Conservation (phyloP, 768 basidiomycete species). For the Rhizopogon vesiculosus region DNA sequence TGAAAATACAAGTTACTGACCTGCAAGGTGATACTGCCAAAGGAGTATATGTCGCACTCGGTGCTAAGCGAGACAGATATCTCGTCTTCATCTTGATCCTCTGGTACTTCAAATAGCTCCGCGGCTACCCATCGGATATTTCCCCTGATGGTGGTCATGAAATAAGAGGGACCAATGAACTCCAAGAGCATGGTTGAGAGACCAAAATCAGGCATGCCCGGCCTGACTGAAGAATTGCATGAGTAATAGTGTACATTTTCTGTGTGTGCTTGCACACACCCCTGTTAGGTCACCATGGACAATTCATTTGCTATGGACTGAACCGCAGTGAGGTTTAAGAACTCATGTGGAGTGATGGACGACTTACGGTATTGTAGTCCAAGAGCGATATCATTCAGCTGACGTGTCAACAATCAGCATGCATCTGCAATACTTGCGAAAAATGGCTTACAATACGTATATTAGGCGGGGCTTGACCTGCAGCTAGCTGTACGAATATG, state of each 20-base stretch:
- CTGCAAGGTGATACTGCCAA: constrained; percentile 30
- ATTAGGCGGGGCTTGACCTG: not conserved
- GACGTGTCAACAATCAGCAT: not conserved
- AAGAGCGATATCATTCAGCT: constrained; percentile 36
- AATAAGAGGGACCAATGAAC: no score
- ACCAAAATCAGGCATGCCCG: no score
- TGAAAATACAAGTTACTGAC: constrained; percentile 10
- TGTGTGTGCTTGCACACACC: no score
- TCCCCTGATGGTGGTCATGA: no score
- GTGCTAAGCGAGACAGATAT: constrained; percentile 7
- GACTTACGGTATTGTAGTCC: constrained; percentile 34
- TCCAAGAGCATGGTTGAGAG: no score
- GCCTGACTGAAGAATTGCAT: no score
- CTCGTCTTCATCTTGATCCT: not conserved
- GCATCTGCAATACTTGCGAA: not conserved
- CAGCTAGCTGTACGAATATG: not conserved
- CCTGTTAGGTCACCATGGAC: no score
- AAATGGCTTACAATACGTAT: no score
- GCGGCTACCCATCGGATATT: no score
- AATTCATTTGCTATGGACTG: no score
- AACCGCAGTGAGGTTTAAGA: not conserved
- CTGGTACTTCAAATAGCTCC: no score
- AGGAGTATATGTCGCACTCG: constrained; percentile 40
- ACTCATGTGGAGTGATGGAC: not conserved
- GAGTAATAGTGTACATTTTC: no score